These are phyloP conservation scores for Pseudohyphozyma bogoriensis DNA, from an alignment of 768 basidiomycete species.

Conservation along the genomic window DNA sequence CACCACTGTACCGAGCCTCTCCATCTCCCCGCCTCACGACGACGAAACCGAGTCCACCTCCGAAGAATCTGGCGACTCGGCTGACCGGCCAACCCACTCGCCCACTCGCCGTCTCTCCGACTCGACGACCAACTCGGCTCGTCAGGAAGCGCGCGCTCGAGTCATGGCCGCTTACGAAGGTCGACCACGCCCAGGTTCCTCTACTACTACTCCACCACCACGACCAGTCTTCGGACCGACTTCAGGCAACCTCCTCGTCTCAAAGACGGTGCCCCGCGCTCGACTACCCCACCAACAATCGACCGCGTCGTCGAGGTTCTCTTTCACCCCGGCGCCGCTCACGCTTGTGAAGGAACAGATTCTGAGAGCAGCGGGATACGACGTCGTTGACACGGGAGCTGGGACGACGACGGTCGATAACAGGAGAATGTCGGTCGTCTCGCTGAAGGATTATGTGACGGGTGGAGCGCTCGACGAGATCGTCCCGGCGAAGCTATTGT, in stretches of 20 bases:
- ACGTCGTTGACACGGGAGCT: background rate
- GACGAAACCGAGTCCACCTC: slow-evolving; percentile 6
- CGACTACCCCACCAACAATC: background rate
- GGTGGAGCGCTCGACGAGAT: slow-evolving; percentile 17
- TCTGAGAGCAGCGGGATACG: slow-evolving; percentile 12
- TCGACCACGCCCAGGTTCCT: too few relatives aligned
- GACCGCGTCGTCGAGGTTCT: slow-evolving; percentile 13
- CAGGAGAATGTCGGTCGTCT: background rate
- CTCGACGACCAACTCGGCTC: background rate
- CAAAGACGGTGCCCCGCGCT: background rate
- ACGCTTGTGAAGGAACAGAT: slow-evolving; percentile 24
- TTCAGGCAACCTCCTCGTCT: slow-evolving; percentile 12
- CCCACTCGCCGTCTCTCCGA: background rate
- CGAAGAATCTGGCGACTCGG: slow-evolving; percentile 2
- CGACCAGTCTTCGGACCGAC: slow-evolving; percentile 4
- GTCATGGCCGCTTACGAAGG: too few relatives aligned
- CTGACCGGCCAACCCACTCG: background rate
- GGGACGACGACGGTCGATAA: background rate
- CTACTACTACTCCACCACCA: too few relatives aligned
- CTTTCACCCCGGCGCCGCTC: slow-evolving; percentile 25
- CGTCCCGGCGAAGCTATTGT: slow-evolving; percentile 30
- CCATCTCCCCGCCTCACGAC: slow-evolving; percentile 10
- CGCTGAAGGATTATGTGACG: background rate
- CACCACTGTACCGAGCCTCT: slow-evolving; percentile 9
- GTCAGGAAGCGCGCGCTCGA: background rate